Evolutionary conservation across 2,329 filamentous ascomycete species (phyloP).

Genomic region (Dactylellina leptospora): DNA sequence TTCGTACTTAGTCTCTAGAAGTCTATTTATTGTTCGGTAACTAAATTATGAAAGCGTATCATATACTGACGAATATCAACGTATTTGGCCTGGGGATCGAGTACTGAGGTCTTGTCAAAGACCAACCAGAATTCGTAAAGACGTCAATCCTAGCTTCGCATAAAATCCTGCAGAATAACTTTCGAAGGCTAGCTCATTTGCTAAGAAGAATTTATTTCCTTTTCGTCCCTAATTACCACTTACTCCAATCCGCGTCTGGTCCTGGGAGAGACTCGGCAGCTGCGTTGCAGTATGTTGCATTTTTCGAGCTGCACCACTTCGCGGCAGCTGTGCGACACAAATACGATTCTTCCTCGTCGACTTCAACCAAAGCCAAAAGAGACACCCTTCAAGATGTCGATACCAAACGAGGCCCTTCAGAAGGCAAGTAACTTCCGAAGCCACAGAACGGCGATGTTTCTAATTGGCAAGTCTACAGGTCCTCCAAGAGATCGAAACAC

Average conservation of each 20-base stretch:
- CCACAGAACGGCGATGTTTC: neutral
- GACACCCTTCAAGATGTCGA: constrained; percentile 73
- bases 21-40: too few relatives aligned
- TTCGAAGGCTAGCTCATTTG: too few relatives aligned
- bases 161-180: neutral
- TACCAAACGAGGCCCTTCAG: constrained; percentile 90
- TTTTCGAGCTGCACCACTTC: constrained; percentile 12
- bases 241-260: neutral
- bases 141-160: neutral
- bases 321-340: neutral
- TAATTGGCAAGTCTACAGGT: constrained; percentile 45
- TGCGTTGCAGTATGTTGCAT: constrained; percentile 38
- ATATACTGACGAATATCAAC: too few relatives aligned
- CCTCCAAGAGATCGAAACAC: constrained; percentile 89
- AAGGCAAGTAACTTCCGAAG: constrained; percentile 71
- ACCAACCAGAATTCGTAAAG: neutral
- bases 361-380: constrained; percentile 8
- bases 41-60: too few relatives aligned
- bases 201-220: too few relatives aligned
- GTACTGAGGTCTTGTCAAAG: too few relatives aligned
- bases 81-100: too few relatives aligned
- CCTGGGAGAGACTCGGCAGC: neutral
- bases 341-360: constrained; percentile 15
- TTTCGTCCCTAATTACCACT: too few relatives aligned
- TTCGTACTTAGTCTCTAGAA: too few relatives aligned